Base-by-base conservation (phyloP, 106 monocot species). In the Amphibolis antarctica region DNA sequence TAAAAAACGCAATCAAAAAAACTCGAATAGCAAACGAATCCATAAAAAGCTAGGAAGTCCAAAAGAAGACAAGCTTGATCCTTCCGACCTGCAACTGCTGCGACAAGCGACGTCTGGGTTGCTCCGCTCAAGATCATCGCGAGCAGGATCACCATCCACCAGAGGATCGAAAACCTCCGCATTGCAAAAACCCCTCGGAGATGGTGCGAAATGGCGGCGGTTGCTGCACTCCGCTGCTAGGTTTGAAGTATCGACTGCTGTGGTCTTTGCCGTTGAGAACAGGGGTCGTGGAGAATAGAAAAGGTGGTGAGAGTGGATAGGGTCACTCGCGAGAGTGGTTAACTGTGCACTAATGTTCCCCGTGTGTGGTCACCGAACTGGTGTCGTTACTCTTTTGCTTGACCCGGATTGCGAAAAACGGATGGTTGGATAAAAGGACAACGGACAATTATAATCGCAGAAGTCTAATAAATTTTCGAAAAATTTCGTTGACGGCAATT, bases 191-290 rank as follows among this genome's bases (percentile, higher is more conserved):
- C n/a, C 53, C 10, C 53, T 53, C 22, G 52, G 22, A 22, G 51
- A 10, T 7, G 26, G 56, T 0, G 22, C 23, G 28, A 28, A 17
- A 13, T 23, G 26, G 27, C 28, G 57, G 57, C 24, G 12, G 55
- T 12, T 55, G 22, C 56, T 26, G 26, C 25, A 13, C 24, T 12
- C 28, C 26, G 17, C 15, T 56, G 2, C 28, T 57, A 57, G 27
- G 57, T 57, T 57, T 57, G 28, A 27, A 57, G 28, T 57, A 28
- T 28, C 57, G 57, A 57, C 4, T 14, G n/a, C 23, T 53, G 19
- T 24, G 23, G 19, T 24, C 19, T 21, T 53, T n/a, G n/a, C 53
- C 21, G 19, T 21, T 53, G 50, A 51, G 9, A 5, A n/a, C 50
- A n/a, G 19, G 11, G 23, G 15, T 53, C 53, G 10, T 21, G 19